Conservation (phyloP, 2,329 filamentous ascomycete genomes). For the Acephala macrosclerotiorum region DNA sequence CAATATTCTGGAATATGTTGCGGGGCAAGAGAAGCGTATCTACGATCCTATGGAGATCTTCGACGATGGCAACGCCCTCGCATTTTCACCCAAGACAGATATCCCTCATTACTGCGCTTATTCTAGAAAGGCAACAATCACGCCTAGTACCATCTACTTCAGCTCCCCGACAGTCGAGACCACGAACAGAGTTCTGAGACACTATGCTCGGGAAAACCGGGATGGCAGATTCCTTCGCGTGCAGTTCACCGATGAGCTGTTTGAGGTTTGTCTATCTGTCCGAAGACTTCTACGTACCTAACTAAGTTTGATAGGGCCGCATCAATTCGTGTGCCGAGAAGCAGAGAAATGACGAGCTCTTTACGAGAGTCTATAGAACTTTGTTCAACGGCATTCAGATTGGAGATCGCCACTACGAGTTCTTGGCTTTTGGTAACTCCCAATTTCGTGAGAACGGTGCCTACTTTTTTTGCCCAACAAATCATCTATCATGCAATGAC, state of each 20-base stretch:
- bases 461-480: slow-evolving; percentile 86
- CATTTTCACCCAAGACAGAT: slow-evolving; percentile 54
- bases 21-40: slow-evolving; percentile 66
- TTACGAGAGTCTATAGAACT: slow-evolving; percentile 74
- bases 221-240: slow-evolving; percentile 87
- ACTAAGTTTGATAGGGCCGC: slow-evolving; percentile 55
- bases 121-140: slow-evolving; percentile 79
- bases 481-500: slow-evolving; percentile 70
- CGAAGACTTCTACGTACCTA: slow-evolving; percentile 33
- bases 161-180: slow-evolving; percentile 81
- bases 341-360: slow-evolving; percentile 70
- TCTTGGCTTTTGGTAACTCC: slow-evolving; percentile 93
- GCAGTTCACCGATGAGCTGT: slow-evolving; percentile 85
- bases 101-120: slow-evolving; percentile 78
- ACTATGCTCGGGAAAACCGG: slow-evolving; percentile 63
- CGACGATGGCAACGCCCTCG: slow-evolving; percentile 55
- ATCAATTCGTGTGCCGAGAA: slow-evolving; percentile 63
- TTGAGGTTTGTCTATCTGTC: slow-evolving; percentile 34
- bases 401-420: slow-evolving; percentile 83
- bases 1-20: slow-evolving; percentile 76
- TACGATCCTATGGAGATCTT: slow-evolving; percentile 80
- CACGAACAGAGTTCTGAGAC: slow-evolving; percentile 85
- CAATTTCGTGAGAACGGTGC: slow-evolving; percentile 92
- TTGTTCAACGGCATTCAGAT: slow-evolving; percentile 82
- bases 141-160: slow-evolving; percentile 83